Evolutionary conservation across 352 stramenopile genomes (phyloP), one percentile per base, ranked within the genome.

Genomic region (Pythium diclinum): DNA sequence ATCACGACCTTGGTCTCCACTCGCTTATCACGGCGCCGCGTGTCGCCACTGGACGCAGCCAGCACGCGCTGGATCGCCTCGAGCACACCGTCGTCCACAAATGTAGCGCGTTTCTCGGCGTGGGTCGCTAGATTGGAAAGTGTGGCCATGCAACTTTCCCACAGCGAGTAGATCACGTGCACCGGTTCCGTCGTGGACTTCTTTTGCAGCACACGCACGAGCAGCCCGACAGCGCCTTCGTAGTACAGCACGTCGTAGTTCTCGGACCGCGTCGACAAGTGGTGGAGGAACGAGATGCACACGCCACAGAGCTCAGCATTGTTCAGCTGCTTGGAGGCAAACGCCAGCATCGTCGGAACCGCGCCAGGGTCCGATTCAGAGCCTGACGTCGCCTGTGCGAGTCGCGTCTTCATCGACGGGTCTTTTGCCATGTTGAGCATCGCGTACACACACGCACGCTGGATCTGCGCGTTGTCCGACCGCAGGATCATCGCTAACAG

Each of bases 361-460:
- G 87, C 84, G 1, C 85, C 88, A 0, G 66, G 54, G 23, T 59
- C 44, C 6, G 59, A 19, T 0, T 52, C 54, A 6, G 44, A 25
- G 13, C 19, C n/a, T 11, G 33, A 52, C 0, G 57, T 70, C 3
- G 67, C 65, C 38, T 78, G 77, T 13, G 78, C 78, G 6, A 95
- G 73, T 13, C 83, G 73, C 0, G 76, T 85, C 69, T 89, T 91
- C 83, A 92, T 92, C 5, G 67, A 72, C 1, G 76, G 71, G 46
- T 92, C 85, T 38, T 83, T 84, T 16, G 82, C 81, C 30, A 94
- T 71, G 16, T 75, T 87, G 28, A 91, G 65, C 75, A 94, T 87
- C n/a, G 83, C 83, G 61, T 87, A 91, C 9, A 87, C 83, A 25
- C 83, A 92, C 11, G 85, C 83, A 19, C 85, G 82, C 58, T 92